phyloP scores from a whole-genome alignment of 768 basidiomycete species.

The Mycena sanguinolenta region DNA sequence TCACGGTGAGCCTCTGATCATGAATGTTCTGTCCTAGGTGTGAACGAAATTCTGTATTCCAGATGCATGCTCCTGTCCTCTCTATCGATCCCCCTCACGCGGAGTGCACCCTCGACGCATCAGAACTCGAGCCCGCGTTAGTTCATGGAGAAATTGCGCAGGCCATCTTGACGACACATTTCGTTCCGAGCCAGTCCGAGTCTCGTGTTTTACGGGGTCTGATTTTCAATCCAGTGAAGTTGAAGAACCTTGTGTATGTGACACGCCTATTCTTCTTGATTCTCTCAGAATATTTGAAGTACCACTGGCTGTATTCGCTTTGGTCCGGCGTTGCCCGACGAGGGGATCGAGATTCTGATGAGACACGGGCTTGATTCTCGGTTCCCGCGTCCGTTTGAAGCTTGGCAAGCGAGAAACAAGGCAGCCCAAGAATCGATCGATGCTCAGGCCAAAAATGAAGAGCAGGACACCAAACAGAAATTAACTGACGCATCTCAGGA shows the following conservation, averaged over 20 bases:
- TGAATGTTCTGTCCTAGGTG: background rate
- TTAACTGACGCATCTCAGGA: constrained; percentile 15
- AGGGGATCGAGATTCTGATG: constrained; percentile 44
- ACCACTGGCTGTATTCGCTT: constrained; percentile 41
- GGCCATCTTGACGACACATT: constrained; percentile 53
- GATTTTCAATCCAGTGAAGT: constrained; percentile 21
- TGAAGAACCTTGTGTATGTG: constrained; percentile 39
- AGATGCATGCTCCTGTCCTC: constrained; percentile 30
- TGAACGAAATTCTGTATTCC: background rate
- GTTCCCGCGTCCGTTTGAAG: constrained; percentile 38
- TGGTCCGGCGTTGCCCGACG: constrained; percentile 40
- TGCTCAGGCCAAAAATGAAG: constrained; percentile 19
- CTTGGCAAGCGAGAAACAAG: constrained; percentile 42
- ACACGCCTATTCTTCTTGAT: background rate
- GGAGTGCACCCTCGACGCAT: constrained; percentile 25
- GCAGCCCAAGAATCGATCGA: background rate
- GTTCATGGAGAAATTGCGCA: constrained; percentile 56
- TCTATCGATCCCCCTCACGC: constrained; percentile 16
- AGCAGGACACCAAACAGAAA: constrained; percentile 23
- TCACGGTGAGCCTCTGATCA: constrained; percentile 52
- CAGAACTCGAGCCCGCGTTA: constrained; percentile 43
- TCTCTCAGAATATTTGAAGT: constrained; percentile 32
- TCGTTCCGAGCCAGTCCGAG: constrained; percentile 31
- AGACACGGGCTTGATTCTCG: constrained; percentile 45
- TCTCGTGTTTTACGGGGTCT: constrained; percentile 6